Evolutionary conservation across 345 rosid genomes (phyloP), one percentile per base, ranked within the genome.

Genomic region (Populus alba): DNA sequence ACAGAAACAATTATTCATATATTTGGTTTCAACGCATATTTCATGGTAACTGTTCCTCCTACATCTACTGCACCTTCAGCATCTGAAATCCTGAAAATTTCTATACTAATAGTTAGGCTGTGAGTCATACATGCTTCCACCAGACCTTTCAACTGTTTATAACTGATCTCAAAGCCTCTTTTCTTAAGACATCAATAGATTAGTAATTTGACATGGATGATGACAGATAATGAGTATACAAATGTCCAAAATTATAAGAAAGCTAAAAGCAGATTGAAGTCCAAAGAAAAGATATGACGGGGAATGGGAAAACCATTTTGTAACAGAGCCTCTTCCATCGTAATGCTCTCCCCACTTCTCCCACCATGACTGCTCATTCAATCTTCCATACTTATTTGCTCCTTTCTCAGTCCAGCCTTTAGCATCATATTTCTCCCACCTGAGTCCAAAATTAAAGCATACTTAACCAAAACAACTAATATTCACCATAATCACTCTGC

Each of bases 341-440:
- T 91, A 96, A 84, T 96, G 92, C 82, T 96, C 99, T 77, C 99
- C 99, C 99, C 99, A 96, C 81, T 96, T 96, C 84, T 96, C 99
- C 99, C 99, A 96, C 98, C 99, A 96, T 33, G 99, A 96, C 78
- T 96, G 97, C 85, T 93, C 99, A 81, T 96, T 96, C 76, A 93
- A 84, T 84, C 94, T 88, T 76, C 99, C 99, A 74, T 94, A 92
- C 87, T 96, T 96, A 79, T 96, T 95, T 15, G 99, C 99, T 45
- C 99, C 98, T 84, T 96, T 96, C 88, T 96, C 99, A 31, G 99
- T 93, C 97, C 95, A 88, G 62, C 99, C 99, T 89, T 93, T 96
- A 49, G 97, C 99, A 86, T 96, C 98, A 53, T 96, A 96, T 81
- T 96, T 96, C 85, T 96, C 99, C 99, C 99, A 96, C 99, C 99